Evolutionary conservation across 768 basidiomycete species (phyloP), one percentile per base, ranked within the genome.

Genomic region (Lyophyllum atratum): DNA sequence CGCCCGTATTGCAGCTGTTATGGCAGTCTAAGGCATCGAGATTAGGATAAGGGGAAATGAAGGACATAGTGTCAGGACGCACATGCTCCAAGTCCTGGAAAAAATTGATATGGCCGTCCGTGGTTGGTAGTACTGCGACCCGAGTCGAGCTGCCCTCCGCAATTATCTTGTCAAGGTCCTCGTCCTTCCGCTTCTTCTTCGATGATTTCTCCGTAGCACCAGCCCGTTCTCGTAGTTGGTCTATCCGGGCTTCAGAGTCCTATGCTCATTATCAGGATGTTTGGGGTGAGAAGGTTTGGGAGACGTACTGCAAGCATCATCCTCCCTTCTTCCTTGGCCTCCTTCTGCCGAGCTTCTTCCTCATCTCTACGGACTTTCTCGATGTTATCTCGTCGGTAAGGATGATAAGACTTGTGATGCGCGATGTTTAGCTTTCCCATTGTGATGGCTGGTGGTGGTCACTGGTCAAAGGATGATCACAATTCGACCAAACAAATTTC

Each of bases 341-440:
- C 87, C 59, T 88, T 80, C 37, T 71, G 72, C 2, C 78, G 74
- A 14, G 90, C 92, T 68, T 87, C 89, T 65, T 90, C 92, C 73
- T 94, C 92, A 80, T 94, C 92, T 56, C 67, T 73, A n/a, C 85
- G 76, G 1, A 94, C 90, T 19, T 82, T 82, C 56, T 92, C 90
- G 57, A 93, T 90, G 65, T 94, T 94, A 68, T 94, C 92, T 42
- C 86, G 72, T 37, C 92, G 75, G 67, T 93, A 93, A 0, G 92
- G 92, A 62, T 94, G 92, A 70, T 93, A 93, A 1, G 90, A 92
- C 68, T 94, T 94, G 77, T 93, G 92, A 70, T 93, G 92, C 12
- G 92, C 92, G 69, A 93, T 93, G 68, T 92, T 92, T 22, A 93
- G 80, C 66, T 91, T 91, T 25, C 90, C 91, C 91, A 92, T 92